These are phyloP conservation scores for Astragalus membranaceus DNA, from an alignment of 306 rosid species.

Conservation along the genomic window DNA sequence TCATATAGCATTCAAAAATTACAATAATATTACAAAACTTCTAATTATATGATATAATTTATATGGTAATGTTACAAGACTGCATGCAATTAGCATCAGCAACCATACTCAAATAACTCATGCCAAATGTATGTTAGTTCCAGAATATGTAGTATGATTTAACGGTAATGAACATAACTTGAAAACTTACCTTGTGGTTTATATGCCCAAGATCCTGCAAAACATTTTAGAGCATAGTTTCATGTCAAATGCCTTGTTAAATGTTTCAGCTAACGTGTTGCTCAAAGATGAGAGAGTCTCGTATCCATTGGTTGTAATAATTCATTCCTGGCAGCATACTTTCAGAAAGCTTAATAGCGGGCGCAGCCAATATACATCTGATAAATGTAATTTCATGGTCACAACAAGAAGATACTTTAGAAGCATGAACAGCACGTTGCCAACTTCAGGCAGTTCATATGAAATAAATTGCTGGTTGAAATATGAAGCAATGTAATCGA, in stretches of 20 bases:
- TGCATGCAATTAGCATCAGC: no score
- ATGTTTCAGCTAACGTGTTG: slow-evolving; percentile 42
- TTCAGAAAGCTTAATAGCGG: slow-evolving; percentile 28
- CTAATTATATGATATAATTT: no score
- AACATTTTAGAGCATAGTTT: no score
- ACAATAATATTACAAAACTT: no score
- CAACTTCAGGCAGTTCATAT: slow-evolving; percentile 52
- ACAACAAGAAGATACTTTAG: slow-evolving; percentile 65
- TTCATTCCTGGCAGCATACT: slow-evolving; percentile 65
- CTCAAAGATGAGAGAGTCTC: slow-evolving; percentile 67
- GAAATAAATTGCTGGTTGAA: slow-evolving; percentile 29
- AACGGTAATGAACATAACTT: no score
- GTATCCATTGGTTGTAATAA: slow-evolving; percentile 84
- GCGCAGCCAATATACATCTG: slow-evolving; percentile 21
- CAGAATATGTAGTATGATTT: no score
- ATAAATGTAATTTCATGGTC: slow-evolving; percentile 28
- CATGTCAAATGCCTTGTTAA: slow-evolving; percentile 30
- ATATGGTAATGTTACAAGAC: no score
- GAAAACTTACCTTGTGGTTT: no score
- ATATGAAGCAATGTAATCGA: slow-evolving; percentile 3
- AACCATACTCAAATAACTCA: no score
- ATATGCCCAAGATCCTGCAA: no score
- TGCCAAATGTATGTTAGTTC: no score
- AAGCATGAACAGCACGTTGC: slow-evolving; percentile 49
- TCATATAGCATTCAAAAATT: no score